Conservation (phyloP, 1,284 basidiomycete species). For the Cronartium quercuum region DNA sequence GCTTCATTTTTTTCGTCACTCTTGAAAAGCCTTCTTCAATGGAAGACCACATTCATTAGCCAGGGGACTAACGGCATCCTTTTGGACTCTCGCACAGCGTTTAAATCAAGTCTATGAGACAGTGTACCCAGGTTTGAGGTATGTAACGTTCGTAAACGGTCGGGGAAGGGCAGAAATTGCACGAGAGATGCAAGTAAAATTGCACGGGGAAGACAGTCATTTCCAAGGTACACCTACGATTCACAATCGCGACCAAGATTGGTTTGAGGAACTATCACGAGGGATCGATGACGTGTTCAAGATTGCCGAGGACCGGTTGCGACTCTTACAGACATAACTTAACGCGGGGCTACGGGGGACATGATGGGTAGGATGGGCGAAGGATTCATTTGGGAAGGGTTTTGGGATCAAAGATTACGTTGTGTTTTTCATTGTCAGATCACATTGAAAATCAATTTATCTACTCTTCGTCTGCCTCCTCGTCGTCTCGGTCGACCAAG, state of each 20-base stretch:
- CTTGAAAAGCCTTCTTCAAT: no score
- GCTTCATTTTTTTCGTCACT: no score
- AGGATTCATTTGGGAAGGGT: no score
- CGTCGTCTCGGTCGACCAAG: slow-evolving; percentile 21
- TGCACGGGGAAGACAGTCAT: background rate
- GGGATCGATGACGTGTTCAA: slow-evolving; percentile 21
- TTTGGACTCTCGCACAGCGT: background rate
- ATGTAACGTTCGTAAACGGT: slow-evolving; percentile 86
- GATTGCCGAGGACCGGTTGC: slow-evolving; percentile 17
- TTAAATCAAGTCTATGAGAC: slow-evolving; percentile 70
- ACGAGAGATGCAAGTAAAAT: slow-evolving; percentile 64
- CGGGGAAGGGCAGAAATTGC: slow-evolving; percentile 65
- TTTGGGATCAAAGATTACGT: no score
- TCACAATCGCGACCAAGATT: slow-evolving; percentile 3
- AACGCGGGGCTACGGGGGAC: no score
- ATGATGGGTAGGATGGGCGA: no score
- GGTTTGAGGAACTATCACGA: slow-evolving; percentile 4
- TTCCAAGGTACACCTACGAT: background rate
- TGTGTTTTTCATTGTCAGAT: no score
- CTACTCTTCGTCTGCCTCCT: slow-evolving; percentile 12
- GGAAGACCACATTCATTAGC: no score
- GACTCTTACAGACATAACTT: background rate
- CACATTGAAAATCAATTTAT: background rate
- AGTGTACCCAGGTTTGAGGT: slow-evolving; percentile 66
- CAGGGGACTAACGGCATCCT: no score